phyloP scores from a whole-genome alignment of 805 yeast species.

The Saccharomyces kudriavzevii region DNA sequence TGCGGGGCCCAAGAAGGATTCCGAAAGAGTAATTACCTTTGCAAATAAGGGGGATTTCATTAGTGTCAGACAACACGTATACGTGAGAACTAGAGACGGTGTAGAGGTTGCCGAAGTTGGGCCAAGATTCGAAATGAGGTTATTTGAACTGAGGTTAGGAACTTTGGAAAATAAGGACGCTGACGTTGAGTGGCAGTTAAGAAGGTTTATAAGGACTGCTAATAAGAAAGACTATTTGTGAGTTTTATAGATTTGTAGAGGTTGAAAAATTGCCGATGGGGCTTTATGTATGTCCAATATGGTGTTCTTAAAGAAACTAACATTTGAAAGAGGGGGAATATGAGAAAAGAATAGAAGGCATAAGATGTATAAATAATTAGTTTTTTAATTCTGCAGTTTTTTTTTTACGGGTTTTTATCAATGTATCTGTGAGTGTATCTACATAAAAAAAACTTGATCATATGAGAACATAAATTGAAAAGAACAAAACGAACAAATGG shows the following conservation, averaged over 20 bases:
- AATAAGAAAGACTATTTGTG: conserved; percentile 81
- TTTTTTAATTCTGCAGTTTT: background rate
- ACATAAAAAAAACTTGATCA: background rate
- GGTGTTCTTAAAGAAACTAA: background rate
- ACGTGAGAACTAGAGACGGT: conserved; percentile 76
- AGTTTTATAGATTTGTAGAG: background rate
- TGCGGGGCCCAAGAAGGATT: conserved; percentile 89
- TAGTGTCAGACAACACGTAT: conserved; percentile 90
- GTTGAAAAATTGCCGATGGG: background rate
- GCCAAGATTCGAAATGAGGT: conserved; percentile 95
- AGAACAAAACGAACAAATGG: background rate
- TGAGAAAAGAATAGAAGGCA: background rate
- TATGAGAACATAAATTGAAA: background rate
- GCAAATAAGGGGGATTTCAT: conserved; percentile 86
- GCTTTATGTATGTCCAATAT: background rate
- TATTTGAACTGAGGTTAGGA: conserved; percentile 82
- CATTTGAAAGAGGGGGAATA: background rate
- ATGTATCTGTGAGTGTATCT: background rate
- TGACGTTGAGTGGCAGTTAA: conserved; percentile 93
- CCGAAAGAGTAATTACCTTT: conserved; percentile 88
- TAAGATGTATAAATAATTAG: background rate
- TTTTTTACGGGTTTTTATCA: background rate
- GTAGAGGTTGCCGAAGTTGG: conserved; percentile 95
- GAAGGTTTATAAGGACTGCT: conserved; percentile 91
- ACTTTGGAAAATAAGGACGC: conserved; percentile 93